phyloP scores from a whole-genome alignment of 73 alveolate genomes.

The Tetrahymena malaccensis region DNA sequence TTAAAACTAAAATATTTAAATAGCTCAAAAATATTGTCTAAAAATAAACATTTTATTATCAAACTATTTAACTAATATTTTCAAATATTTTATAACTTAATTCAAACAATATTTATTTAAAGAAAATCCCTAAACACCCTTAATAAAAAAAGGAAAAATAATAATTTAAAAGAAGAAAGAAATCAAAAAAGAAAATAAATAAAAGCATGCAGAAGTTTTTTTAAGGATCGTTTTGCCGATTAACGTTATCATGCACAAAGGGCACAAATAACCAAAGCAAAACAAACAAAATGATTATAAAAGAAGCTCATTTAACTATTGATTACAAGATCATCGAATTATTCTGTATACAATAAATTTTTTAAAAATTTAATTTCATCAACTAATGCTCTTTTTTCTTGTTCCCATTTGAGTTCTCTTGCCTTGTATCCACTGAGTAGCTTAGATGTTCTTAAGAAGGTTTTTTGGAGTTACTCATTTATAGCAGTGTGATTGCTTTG shows the following conservation, averaged over 20 bases:
- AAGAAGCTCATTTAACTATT: neutral
- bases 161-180: neutral
- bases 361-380: neutral
- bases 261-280: neutral
- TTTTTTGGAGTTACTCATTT: neutral
- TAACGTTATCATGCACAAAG: neutral
- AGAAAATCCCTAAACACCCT: neutral
- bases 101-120: no score
- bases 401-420: neutral
- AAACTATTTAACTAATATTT: no score
- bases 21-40: no score
- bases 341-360: neutral
- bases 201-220: neutral
- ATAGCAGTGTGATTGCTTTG: neutral
- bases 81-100: no score
- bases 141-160: no score
- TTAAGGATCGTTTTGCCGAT: neutral
- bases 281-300: neutral
- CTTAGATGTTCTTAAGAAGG: neutral
- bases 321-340: neutral
- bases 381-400: neutral
- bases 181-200: neutral
- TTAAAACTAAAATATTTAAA: no score
- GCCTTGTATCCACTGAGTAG: neutral
- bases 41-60: no score